phyloP scores from a whole-genome alignment of 176 grass and related monocot species.

The Bothriochloa decipiens region DNA sequence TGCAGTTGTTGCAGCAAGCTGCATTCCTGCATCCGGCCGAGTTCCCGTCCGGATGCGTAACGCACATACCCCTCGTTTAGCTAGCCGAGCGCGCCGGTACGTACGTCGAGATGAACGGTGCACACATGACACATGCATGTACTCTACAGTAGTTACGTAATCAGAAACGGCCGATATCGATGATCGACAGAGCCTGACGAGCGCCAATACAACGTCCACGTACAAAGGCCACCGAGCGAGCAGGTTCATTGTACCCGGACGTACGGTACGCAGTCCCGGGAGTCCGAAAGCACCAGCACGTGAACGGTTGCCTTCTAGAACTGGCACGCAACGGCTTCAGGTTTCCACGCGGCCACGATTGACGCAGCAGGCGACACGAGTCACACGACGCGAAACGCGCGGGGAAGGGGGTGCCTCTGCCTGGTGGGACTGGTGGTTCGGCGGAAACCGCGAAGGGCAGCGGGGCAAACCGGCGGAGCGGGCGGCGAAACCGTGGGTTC shows the following conservation, averaged over 20 bases:
- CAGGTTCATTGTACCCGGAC: not conserved
- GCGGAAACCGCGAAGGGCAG: too few relatives aligned
- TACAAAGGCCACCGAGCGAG: not conserved
- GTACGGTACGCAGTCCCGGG: not conserved
- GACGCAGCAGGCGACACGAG: too few relatives aligned
- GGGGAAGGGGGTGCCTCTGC: too few relatives aligned
- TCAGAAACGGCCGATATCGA: not conserved
- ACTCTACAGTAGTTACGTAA: too few relatives aligned
- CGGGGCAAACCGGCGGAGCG: too few relatives aligned
- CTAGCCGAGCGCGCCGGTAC: not conserved
- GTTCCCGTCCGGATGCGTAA: conserved; percentile 5
- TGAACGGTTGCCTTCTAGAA: not conserved
- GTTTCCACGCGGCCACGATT: too few relatives aligned
- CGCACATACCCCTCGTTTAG: not conserved
- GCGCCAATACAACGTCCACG: not conserved
- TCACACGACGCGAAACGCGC: too few relatives aligned
- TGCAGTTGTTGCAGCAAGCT: not conserved
- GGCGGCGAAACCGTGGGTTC: too few relatives aligned
- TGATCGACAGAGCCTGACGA: not conserved
- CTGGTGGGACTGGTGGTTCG: too few relatives aligned
- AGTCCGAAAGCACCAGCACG: not conserved
- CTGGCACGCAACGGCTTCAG: not conserved
- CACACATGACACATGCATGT: not conserved
- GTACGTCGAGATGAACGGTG: not conserved
- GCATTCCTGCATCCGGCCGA: not conserved